Evolutionary conservation across 2,329 filamentous ascomycete species (phyloP).

Genomic region (Fusarium mexicanum): DNA sequence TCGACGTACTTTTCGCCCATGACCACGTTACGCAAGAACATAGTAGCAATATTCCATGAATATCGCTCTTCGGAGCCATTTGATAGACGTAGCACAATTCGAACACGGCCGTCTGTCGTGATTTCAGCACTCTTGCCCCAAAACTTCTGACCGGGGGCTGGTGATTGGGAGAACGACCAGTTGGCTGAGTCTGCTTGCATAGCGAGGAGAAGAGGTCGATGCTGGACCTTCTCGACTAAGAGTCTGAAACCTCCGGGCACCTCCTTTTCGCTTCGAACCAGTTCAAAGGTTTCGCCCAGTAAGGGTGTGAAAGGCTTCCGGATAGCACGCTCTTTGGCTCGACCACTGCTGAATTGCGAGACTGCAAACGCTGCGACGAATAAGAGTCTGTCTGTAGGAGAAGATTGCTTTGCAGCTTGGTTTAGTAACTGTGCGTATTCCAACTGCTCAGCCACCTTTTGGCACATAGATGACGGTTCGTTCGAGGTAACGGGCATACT

Average conservation of each 20-base stretch:
- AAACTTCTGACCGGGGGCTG: constrained; percentile 93
- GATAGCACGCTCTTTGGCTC: constrained; percentile 89
- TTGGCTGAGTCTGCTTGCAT: constrained; percentile 87
- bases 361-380: constrained; percentile 92
- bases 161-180: constrained; percentile 90
- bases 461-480: constrained; percentile 87
- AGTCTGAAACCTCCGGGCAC: constrained; percentile 81
- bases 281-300: constrained; percentile 93
- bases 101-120: constrained; percentile 87
- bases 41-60: constrained; percentile 88
- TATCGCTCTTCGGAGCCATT: constrained; percentile 82
- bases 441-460: constrained; percentile 88
- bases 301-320: constrained; percentile 98
- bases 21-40: constrained; percentile 94
- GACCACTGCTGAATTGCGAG: constrained; percentile 81
- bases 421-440: constrained; percentile 91
- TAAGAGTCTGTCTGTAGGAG: constrained; percentile 75
- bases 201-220: constrained; percentile 90
- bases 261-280: constrained; percentile 84
- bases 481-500: constrained; percentile 98
- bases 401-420: constrained; percentile 71
- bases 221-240: constrained; percentile 93
- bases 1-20: constrained; percentile 99
- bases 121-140: constrained; percentile 98
- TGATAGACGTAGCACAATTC: constrained; percentile 73